A percentile compares a stretch with the other conserved stretches of the same genome.
Conservation (phyloP, 2,329 filamentous ascomycete genomes). For the Capronia coronata region DNA sequence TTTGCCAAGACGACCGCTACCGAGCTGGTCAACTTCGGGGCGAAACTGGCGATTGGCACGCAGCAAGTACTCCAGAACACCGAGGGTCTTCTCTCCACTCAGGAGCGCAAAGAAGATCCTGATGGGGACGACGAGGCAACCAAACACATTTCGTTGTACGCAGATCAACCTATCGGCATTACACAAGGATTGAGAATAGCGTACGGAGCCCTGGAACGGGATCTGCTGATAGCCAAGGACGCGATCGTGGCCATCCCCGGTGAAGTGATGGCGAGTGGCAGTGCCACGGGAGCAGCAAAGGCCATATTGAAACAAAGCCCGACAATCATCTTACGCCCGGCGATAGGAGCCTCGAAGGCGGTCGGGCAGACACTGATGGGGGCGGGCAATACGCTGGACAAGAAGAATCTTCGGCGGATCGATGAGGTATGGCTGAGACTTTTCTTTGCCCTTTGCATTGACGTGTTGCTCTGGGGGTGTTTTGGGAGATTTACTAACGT, state of each 20-base stretch:
- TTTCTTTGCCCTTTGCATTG: conserved; percentile 1
- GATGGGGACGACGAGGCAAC: conserved; percentile 61
- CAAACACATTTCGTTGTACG: conserved; percentile 82
- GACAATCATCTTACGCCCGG: conserved; percentile 86
- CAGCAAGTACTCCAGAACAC: conserved; percentile 87
- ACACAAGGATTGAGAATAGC: conserved; percentile 78
- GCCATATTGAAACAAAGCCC: conserved; percentile 76
- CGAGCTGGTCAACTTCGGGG: conserved; percentile 87
- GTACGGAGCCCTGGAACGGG: conserved; percentile 73
- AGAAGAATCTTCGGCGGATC: conserved; percentile 68
- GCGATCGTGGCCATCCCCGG: conserved; percentile 92
- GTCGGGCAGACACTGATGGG: conserved; percentile 85
- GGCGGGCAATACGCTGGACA: conserved; percentile 85
- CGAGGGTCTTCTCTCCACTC: conserved; percentile 63
- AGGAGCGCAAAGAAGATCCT: conserved; percentile 49
- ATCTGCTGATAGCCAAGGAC: conserved; percentile 78
- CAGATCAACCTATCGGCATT: conserved; percentile 85
- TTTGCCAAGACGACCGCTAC: conserved; percentile 92
- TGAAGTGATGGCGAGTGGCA: conserved; percentile 80
- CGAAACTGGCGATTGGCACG: conserved; percentile 89
- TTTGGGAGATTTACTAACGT: conserved; percentile 7
- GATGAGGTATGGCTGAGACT: conserved; percentile 69
- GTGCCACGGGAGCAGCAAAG: conserved; percentile 69
- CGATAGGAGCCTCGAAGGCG: conserved; percentile 82
- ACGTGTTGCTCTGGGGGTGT: no score